These are phyloP conservation scores for Termitomyces sp. DNA, from an alignment of 768 basidiomycete species.

Conservation along the genomic window DNA sequence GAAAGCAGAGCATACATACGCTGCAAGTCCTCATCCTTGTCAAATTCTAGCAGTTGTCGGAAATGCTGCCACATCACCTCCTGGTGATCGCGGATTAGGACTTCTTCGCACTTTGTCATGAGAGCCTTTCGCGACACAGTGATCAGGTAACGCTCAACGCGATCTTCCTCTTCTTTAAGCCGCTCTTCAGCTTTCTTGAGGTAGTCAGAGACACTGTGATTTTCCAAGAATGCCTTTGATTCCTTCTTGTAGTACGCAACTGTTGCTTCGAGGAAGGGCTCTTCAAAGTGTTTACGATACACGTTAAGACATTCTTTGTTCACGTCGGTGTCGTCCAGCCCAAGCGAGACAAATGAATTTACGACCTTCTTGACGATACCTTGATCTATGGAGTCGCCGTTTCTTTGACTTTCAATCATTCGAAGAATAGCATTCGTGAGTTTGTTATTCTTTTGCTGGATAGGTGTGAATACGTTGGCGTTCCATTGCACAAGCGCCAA, in stretches of 20 bases:
- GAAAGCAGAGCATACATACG: slow-evolving; percentile 93
- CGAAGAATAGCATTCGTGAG: slow-evolving; percentile 85
- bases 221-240: slow-evolving; percentile 84
- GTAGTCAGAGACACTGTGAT: slow-evolving; percentile 91
- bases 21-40: slow-evolving; percentile 92
- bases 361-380: slow-evolving; percentile 92
- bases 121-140: slow-evolving; percentile 82
- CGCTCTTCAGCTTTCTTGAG: slow-evolving; percentile 93
- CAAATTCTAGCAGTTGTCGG: slow-evolving; percentile 84
- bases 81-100: slow-evolving; percentile 85
- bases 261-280: slow-evolving; percentile 84
- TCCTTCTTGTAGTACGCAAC: slow-evolving; percentile 91
- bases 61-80: slow-evolving; percentile 92
- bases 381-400: slow-evolving; percentile 93
- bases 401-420: slow-evolving; percentile 89
- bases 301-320: slow-evolving; percentile 92
- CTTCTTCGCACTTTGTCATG: slow-evolving; percentile 84
- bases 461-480: slow-evolving; percentile 80
- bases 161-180: slow-evolving; percentile 90
- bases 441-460: slow-evolving; percentile 81
- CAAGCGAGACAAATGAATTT: slow-evolving; percentile 92
- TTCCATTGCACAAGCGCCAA: slow-evolving; percentile 98
- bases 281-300: slow-evolving; percentile 89
- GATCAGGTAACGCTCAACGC: slow-evolving; percentile 92
- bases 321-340: slow-evolving; percentile 88